Evolutionary conservation across 169 alveolate species (phyloP), one percentile per base, ranked within the genome.

Genomic region (Amoebophrya sp.): DNA sequence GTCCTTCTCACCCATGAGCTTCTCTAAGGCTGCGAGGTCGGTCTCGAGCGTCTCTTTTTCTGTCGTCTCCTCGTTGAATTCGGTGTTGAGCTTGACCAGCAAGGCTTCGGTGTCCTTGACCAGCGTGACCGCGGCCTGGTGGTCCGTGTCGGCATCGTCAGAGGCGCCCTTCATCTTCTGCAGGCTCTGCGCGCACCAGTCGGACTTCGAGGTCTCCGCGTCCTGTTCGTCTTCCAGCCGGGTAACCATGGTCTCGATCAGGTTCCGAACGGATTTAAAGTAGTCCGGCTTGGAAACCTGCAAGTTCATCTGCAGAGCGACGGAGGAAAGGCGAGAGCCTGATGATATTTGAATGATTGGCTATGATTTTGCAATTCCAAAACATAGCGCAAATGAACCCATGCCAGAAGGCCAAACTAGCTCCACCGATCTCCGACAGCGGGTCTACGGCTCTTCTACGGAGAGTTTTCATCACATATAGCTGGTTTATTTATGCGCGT

Each of bases 191-290:
- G 83, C 83, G 83, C 83, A 66, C 83, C 83, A 66, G 83, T 66
- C 83, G 35, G 38, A 25, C 83, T 66, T 66, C 2, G 38, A 25
- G 83, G 83, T 66, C 83, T 66, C 83, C 32, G 83, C 83, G 10
- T 66, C 83, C 83, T 66, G 83, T n/a, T 66, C 83, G 35, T 66
- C 83, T 25, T 66, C 83, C 10, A 66, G 35, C 1, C 83, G 83
- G 38, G 83, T 66, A 66, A 66, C 83, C 83, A 66, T 66, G 83
- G 83, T 66, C 83, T 66, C 83, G 35, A 66, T 25, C 83, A 66
- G 35, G 83, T 66, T 66, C 32, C 83, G 83, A 25, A 66, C 18
- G 10, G 83, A 66, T 3, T 25, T 66, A n/a, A 66, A 66, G 83
- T 66, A 66, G 83, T 66, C 83, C 10, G 83, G 83, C 35, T 66